Percentiles rank a stretch among this genome's conserved stretches.
These are phyloP conservation scores for Debaryomyces singareniensis DNA, from an alignment of 1,139 yeast genomes.

Conservation along the genomic window DNA sequence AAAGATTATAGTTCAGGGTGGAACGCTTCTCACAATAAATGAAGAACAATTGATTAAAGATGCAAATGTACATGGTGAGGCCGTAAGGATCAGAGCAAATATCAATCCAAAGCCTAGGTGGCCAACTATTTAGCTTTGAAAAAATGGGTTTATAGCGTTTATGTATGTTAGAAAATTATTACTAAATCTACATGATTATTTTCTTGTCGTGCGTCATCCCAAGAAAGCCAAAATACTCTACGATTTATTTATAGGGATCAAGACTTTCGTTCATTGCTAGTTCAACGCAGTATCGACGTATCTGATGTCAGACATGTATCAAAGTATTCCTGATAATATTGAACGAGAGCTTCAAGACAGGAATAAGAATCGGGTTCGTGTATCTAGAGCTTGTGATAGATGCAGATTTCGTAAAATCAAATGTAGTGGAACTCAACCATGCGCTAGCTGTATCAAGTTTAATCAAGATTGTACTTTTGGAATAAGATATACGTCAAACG, in stretches of 20 bases:
- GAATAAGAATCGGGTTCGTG: constrained; percentile 32
- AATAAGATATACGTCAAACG: constrained; percentile 3
- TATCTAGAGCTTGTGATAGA: constrained; percentile 54
- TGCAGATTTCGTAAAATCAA: constrained; percentile 58
- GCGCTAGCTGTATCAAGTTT: constrained; percentile 43
- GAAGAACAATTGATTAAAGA: constrained; percentile 13
- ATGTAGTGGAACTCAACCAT: constrained; percentile 55
- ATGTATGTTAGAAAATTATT: no score
- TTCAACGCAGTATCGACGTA: no score
- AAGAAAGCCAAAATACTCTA: no score
- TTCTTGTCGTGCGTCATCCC: no score
- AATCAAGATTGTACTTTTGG: constrained; percentile 33
- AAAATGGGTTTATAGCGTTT: no score
- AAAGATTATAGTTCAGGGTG: constrained; percentile 9
- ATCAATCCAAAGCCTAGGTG: constrained; percentile 4
- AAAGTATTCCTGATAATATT: no score
- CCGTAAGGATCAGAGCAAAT: constrained; percentile 6
- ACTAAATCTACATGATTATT: no score
- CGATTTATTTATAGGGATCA: no score
- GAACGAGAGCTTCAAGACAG: no score
- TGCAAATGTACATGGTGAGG: constrained; percentile 10
- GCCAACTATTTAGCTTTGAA: constrained; percentile 2
- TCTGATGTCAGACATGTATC: no score
- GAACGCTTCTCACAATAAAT: constrained; percentile 12
- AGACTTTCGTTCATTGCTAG: no score